Conservation (phyloP, 2,329 filamentous ascomycete genomes). For the Alternaria consortialis region DNA sequence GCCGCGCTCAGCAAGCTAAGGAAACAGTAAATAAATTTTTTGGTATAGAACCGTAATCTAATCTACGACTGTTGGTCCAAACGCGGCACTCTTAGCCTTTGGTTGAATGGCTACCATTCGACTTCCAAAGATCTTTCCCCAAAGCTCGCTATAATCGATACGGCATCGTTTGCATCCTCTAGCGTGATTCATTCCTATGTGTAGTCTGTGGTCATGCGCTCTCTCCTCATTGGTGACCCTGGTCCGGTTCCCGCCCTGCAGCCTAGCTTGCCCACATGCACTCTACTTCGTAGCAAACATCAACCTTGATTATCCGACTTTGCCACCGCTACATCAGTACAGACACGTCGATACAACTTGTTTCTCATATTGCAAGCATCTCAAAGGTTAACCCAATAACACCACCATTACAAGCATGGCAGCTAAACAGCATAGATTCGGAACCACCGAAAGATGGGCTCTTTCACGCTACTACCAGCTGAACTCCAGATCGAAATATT, state of each 20-base stretch:
- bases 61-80: background rate
- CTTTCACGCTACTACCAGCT: slow-evolving; percentile 31
- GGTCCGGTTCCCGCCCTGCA: background rate
- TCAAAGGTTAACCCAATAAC: background rate
- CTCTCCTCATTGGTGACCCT: slow-evolving; percentile 12
- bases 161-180: background rate
- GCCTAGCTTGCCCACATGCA: slow-evolving; percentile 6
- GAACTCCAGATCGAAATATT: slow-evolving; percentile 44
- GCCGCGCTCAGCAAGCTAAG: slow-evolving; percentile 66
- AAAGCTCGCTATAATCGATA: background rate
- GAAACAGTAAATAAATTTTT: slow-evolving; percentile 32
- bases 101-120: background rate
- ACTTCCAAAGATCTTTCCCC: background rate
- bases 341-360: background rate
- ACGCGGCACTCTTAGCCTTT: background rate
- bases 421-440: background rate
- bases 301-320: background rate
- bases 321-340: background rate
- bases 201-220: slow-evolving; percentile 2
- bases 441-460: slow-evolving; percentile 6
- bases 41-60: background rate
- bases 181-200: background rate
- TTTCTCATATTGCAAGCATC: background rate
- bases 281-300: slow-evolving; percentile 10
- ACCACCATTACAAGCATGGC: background rate